A percentile compares a stretch with the other conserved stretches of the same genome.
These are phyloP conservation scores for Mortierella claussenii DNA, from an alignment of 192 early-diverging fungal genomes.

Conservation along the genomic window DNA sequence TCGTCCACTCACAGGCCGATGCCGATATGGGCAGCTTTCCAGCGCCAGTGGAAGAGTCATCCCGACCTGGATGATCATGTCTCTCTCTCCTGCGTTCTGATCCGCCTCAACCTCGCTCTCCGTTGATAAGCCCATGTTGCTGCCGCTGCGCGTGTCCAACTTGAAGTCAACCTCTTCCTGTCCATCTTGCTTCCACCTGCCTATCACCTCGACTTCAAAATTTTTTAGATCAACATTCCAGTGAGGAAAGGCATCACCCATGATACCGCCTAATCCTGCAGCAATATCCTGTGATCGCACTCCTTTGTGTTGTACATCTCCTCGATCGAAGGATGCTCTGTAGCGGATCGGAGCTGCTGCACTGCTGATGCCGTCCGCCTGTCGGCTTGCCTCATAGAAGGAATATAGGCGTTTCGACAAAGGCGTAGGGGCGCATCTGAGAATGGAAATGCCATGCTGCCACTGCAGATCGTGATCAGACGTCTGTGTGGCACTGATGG, in stretches of 20 bases:
- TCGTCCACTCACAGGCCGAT: slow-evolving; percentile 50
- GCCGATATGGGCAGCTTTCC: slow-evolving; percentile 46
- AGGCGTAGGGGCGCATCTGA: slow-evolving; percentile 9
- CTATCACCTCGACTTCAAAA: slow-evolving; percentile 55
- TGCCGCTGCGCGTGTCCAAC: neutral
- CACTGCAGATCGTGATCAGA: slow-evolving; percentile 7
- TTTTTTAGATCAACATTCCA: slow-evolving; percentile 58
- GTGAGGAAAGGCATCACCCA: slow-evolving; percentile 23
- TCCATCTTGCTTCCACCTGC: slow-evolving; percentile 25
- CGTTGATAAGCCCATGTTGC: neutral
- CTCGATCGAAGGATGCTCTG: slow-evolving; percentile 45
- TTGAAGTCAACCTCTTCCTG: slow-evolving; percentile 8
- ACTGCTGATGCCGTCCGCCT: neutral
- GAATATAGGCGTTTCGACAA: slow-evolving; percentile 2
- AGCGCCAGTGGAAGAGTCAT: slow-evolving; percentile 32
- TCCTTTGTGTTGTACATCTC: slow-evolving; percentile 35
- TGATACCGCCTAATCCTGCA: slow-evolving; percentile 26
- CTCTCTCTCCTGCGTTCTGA: too few relatives aligned
- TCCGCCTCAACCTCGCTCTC: neutral
- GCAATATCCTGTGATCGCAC: slow-evolving; percentile 48
- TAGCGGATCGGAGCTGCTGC: neutral
- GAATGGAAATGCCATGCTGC: slow-evolving; percentile 19
- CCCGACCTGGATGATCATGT: slow-evolving; percentile 23
- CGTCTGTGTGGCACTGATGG: too few relatives aligned
- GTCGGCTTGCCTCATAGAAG: neutral